Evolutionary conservation across 2,329 filamentous ascomycete genomes (phyloP), one percentile per base, ranked within the genome.

Genomic region (Calycina herbarum): DNA sequence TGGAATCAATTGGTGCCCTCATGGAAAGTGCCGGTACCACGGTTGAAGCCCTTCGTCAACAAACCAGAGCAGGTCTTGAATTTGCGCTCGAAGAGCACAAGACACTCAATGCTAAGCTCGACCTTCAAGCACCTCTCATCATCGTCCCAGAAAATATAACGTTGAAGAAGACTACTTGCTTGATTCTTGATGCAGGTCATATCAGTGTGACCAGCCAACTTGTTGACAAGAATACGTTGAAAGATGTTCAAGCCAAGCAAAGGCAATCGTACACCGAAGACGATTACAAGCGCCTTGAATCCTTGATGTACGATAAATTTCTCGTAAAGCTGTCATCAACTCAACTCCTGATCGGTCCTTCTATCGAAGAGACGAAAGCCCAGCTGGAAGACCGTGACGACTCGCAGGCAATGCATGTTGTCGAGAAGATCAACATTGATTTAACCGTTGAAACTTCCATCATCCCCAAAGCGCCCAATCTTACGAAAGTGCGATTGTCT

Each of bases 61-160:
- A 99, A 79, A 99, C 96, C 4, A 87, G 96, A 76, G 94, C 95
- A 60, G 94, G 95, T 31, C 85, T 99, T 40, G 94, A 99, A 77
- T 99, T 97, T 78, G 96, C 95, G 0, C 82, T 99, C 2, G 91
- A 97, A 74, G 96, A 99, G 76, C 95, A 99, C 82, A 98, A 97
- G 82, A 98, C 95, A 1, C 90, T 99, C 76, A 97, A 99, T 73
- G 94, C 94, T 15, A 93, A 98, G 72, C 83, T 99, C 56, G 95
- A 99, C 77, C 86, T 99, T 13, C 94, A 97, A 76, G 95, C 95
- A 0, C 95, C 95, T 42, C 86, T 99, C 1, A 96, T 99, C 71
- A 98, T 99, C 69, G 87, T 99, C 10, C 95, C 95, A 0, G 93
- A 98, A 75, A 97, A 91, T 73, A 95, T 99, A 65, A 94, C 90